Conservation (phyloP, 345 rosid species). For the Hibiscus trionum region DNA sequence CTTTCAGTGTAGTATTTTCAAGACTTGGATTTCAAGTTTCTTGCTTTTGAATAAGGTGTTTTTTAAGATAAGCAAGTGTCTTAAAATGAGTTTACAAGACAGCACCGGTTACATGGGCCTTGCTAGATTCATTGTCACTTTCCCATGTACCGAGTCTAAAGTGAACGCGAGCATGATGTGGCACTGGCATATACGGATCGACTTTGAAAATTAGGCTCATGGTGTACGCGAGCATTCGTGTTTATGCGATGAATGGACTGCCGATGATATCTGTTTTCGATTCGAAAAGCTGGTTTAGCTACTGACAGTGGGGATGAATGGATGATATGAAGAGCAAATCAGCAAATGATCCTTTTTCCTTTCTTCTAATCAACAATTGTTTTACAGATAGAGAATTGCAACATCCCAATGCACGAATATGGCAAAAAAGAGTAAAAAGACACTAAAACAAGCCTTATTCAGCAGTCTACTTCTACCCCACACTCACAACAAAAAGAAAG, state of each 20-base stretch:
- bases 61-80: slow-evolving; percentile 27
- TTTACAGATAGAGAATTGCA: slow-evolving; percentile 27
- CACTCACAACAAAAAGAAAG: slow-evolving; percentile 2
- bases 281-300: not conserved
- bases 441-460: slow-evolving; percentile 24
- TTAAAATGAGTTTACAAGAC: slow-evolving; percentile 14
- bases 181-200: not conserved
- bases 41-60: slow-evolving; percentile 18
- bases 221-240: not conserved
- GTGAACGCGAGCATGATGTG: slow-evolving; percentile 6
- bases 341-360: not conserved
- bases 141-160: slow-evolving; percentile 32
- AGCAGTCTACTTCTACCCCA: slow-evolving; percentile 26
- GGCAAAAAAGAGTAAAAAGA: slow-evolving; percentile 15
- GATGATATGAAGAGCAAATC: slow-evolving; percentile 11
- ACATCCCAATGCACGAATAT: slow-evolving; percentile 18
- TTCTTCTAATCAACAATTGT: slow-evolving; percentile 5
- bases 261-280: too few species aligned
- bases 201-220: too few species aligned
- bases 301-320: not conserved
- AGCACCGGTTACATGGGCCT: slow-evolving; percentile 12
- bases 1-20: slow-evolving; percentile 6
- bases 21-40: slow-evolving; percentile 17
- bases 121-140: slow-evolving; percentile 24
- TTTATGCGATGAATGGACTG: not conserved